Percentiles rank a stretch among this genome's conserved stretches.
Evolutionary conservation across 2,329 filamentous ascomycete species (phyloP).

Genomic region (Zalaria obscura): DNA sequence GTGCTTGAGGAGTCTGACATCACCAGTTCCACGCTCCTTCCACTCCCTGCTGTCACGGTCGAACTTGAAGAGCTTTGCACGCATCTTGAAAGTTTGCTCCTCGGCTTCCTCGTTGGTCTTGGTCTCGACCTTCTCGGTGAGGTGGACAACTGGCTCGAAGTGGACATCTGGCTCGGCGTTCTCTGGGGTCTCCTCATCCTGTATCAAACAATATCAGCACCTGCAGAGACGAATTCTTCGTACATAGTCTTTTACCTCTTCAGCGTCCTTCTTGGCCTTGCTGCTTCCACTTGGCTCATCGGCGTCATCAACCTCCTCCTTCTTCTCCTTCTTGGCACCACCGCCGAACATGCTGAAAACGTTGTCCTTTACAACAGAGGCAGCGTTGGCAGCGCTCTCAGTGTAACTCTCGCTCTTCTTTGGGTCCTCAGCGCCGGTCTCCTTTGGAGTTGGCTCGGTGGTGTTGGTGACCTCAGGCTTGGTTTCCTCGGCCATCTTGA

Average conservation of each 20-base stretch:
- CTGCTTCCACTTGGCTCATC: constrained; percentile 81
- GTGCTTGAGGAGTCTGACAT: constrained; percentile 94
- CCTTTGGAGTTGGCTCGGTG: constrained; percentile 13
- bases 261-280: constrained; percentile 48
- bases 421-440: constrained; percentile 25
- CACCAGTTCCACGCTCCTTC: constrained; percentile 98
- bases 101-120: constrained; percentile 98
- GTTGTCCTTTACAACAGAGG: constrained; percentile 33
- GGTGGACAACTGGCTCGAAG: constrained; percentile 90
- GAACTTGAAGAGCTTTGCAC: constrained; percentile 98
- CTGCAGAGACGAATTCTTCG: neutral
- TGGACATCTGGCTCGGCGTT: constrained; percentile 73
- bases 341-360: constrained; percentile 99
- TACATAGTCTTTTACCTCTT: constrained; percentile 34
- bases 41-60: constrained; percentile 83
- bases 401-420: constrained; percentile 22
- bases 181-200: constrained; percentile 20
- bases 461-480: constrained; percentile 5
- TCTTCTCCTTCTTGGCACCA: constrained; percentile 93
- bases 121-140: constrained; percentile 92
- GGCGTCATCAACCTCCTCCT: constrained; percentile 57
- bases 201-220: neutral
- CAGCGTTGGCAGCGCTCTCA: constrained; percentile 21
- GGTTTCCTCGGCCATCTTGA: constrained; percentile 4
- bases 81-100: constrained; percentile 98